Base-by-base conservation (phyloP, 148 eudicot genomes). In the Oxyria digyna region DNA sequence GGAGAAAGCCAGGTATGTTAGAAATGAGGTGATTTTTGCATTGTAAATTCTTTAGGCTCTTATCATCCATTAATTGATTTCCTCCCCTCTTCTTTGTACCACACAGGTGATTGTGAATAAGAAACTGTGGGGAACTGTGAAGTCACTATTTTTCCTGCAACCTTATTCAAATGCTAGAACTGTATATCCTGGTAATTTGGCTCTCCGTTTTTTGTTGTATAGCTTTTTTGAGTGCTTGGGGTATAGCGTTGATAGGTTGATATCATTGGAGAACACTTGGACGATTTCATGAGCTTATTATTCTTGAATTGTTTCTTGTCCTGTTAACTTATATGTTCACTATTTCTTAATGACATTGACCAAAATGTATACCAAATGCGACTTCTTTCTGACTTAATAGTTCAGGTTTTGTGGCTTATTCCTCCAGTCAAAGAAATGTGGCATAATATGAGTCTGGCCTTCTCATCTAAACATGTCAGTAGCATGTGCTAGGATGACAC, bases 141-240 rank as follows among this genome's bases (percentile, higher is more conserved):
- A 79, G 68, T 67, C 82, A 45, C 76, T 94, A 32, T 85, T 85
- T 78, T 79, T 84, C 14, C 81, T 94, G 80, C 92, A 86, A 74
- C 98, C 98, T 3, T 86, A 85, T 82, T 81, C 96, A 35, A 82
- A 81, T 55, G 89, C 98, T 38, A 83, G 87, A 75, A 76, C 83
- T 78, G 42, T 62, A 38, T 85, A 86, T 84, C 86, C 82, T 78
- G 98, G 98, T 90, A 65, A 65, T 35, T 62, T 52, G 14, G 27
- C 26, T 52, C 29, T 23, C 14, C 23, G 3, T 29, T 54, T 57
- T 74, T 42, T 18, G 8, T 17, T 46, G 21, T 1, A 45, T 45
- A 45, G 23, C 52, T 46, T 46, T 46, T 46, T 20, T 14, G 4
- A 18, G 49, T 15, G 4, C 49, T 43, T 43, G 10, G 14, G 48